phyloP scores from a whole-genome alignment of 2,329 filamentous ascomycete species.

The Pseudopyricularia javanii region DNA sequence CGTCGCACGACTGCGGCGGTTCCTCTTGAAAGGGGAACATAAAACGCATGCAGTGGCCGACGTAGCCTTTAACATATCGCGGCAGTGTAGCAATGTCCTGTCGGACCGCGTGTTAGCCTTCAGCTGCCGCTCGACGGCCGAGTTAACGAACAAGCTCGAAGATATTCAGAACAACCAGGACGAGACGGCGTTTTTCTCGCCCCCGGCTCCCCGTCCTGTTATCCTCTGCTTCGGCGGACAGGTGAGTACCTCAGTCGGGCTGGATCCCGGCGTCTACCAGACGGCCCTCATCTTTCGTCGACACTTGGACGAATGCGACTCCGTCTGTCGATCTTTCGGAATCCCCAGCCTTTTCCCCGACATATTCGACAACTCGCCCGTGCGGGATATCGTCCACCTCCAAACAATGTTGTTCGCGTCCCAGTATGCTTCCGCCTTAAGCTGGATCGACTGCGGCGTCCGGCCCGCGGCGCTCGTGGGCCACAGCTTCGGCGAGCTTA shows the following conservation, averaged over 20 bases:
- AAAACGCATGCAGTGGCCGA: too few relatives aligned
- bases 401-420: conserved; percentile 26
- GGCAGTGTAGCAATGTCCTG: too few relatives aligned
- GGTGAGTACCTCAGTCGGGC: conserved; percentile 14
- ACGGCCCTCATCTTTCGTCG: conserved; percentile 9
- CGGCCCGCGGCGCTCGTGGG: conserved; percentile 17
- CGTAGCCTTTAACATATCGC: too few relatives aligned
- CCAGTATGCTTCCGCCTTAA: conserved; percentile 21
- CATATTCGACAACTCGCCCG: conserved; percentile 15
- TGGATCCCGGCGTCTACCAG: conserved; percentile 18
- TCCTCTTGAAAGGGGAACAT: too few relatives aligned
- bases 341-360: conserved; percentile 15
- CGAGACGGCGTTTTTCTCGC: too few relatives aligned
- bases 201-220: conserved; percentile 12
- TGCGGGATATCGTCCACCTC: conserved; percentile 15
- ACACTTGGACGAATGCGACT: conserved; percentile 13
- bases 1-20: too few relatives aligned
- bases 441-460: conserved; percentile 24
- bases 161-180: too few relatives aligned
- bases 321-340: conserved; percentile 6
- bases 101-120: too few relatives aligned
- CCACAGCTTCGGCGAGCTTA: conserved; percentile 29
- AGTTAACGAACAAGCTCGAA: too few relatives aligned
- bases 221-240: conserved; percentile 25
- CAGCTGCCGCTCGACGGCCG: too few relatives aligned